Conservation (phyloP, 768 basidiomycete genomes). For the Leccinum truebloodii region DNA sequence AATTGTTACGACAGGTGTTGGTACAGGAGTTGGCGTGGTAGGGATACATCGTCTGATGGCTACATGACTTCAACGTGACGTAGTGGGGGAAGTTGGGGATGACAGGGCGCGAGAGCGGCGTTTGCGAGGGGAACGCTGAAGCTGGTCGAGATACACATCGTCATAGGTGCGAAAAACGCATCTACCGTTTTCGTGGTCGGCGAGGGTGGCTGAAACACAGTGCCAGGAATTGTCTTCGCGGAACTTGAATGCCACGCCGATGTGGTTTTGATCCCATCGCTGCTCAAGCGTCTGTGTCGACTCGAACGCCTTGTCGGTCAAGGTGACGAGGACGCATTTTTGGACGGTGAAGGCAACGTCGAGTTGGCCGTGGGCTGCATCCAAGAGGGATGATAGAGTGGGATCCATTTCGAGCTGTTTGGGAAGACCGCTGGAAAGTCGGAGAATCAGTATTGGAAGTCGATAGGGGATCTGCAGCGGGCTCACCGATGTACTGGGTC, state of each 20-base stretch:
- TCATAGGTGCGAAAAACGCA: constrained; percentile 60
- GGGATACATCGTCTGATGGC: constrained; percentile 15
- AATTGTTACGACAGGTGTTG: constrained; percentile 9
- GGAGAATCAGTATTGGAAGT: not conserved
- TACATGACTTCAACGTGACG: constrained; percentile 23
- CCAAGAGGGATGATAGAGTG: constrained; percentile 42
- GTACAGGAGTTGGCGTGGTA: constrained; percentile 16
- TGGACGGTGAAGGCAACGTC: constrained; percentile 43
- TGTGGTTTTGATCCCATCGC: constrained; percentile 39
- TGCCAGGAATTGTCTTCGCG: constrained; percentile 52
- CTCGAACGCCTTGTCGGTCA: constrained; percentile 62
- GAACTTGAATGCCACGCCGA: constrained; percentile 55
- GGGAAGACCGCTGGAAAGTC: constrained; percentile 44
- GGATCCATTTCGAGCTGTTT: constrained; percentile 59
- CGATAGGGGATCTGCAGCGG: not conserved
- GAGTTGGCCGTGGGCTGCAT: constrained; percentile 35
- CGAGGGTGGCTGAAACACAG: constrained; percentile 63
- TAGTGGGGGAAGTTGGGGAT: constrained; percentile 16
- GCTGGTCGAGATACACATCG: constrained; percentile 55
- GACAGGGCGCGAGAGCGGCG: constrained; percentile 24
- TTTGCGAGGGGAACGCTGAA: constrained; percentile 45
- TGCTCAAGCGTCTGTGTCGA: constrained; percentile 29
- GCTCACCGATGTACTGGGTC: constrained; percentile 48
- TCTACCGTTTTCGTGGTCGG: constrained; percentile 48
- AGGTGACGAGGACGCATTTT: constrained; percentile 53